Evolutionary conservation across 495 filamentous ascomycete genomes (phyloP).

Genomic region (Staphylotrichum tortipilum): DNA sequence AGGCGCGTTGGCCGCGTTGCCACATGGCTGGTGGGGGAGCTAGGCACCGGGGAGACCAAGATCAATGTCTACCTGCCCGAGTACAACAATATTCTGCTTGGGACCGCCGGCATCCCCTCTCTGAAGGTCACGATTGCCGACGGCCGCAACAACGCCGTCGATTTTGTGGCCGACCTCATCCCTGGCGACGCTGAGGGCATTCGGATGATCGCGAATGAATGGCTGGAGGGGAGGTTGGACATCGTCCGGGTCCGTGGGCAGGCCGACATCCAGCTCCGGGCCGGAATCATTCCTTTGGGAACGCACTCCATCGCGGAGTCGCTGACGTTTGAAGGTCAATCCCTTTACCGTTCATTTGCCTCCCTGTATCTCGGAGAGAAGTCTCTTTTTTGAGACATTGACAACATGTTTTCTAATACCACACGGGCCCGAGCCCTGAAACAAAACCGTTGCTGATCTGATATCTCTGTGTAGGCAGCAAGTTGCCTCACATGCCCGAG

Average conservation of each 20-base stretch:
- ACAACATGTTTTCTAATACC: no score
- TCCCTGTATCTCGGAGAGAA: slow-evolving; percentile 45
- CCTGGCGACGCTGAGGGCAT: slow-evolving; percentile 72
- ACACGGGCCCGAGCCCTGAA: no score
- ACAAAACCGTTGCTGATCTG: slow-evolving; percentile 23
- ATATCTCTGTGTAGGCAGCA: slow-evolving; percentile 43
- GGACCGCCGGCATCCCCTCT: slow-evolving; percentile 63
- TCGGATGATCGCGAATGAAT: slow-evolving; percentile 75
- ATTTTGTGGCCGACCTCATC: slow-evolving; percentile 65
- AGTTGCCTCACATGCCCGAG: slow-evolving; percentile 66
- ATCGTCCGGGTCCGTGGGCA: slow-evolving; percentile 60
- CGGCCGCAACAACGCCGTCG: slow-evolving; percentile 63
- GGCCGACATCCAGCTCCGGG: slow-evolving; percentile 60
- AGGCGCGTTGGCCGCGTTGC: slow-evolving; percentile 65
- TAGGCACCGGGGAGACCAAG: slow-evolving; percentile 59
- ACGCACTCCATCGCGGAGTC: slow-evolving; percentile 61
- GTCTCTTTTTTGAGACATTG: slow-evolving; percentile 25
- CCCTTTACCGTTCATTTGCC: slow-evolving; percentile 48
- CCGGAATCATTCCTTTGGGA: slow-evolving; percentile 69
- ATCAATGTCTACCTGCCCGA: slow-evolving; percentile 77
- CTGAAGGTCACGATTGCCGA: slow-evolving; percentile 67
- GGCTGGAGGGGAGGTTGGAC: slow-evolving; percentile 67
- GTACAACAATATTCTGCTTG: slow-evolving; percentile 68
- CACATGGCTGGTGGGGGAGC: slow-evolving; percentile 71
- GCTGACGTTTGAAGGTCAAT: slow-evolving; percentile 72